Base-by-base conservation (phyloP, 179 eudicot genomes). In the Silene coronaria region DNA sequence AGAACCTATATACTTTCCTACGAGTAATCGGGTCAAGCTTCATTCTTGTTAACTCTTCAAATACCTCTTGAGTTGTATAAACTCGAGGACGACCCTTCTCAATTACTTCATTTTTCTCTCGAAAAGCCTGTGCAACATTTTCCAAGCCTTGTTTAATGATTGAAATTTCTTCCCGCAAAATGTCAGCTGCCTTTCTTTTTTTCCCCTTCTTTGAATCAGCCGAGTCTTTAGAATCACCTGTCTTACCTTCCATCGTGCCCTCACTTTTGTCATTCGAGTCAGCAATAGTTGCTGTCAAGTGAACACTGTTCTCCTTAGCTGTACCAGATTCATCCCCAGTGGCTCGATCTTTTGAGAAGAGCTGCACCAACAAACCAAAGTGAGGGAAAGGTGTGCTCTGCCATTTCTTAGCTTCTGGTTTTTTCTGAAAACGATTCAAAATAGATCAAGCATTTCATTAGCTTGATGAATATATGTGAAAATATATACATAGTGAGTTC, bases 51-150 rank as follows among this genome's bases (percentile, higher is more conserved):
- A 74, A 1, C 60, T 74, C 76, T 36, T 45, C 69, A 42, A 61
- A 74, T 5, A 73, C 11, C 28, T 73, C 76, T 36, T 22, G 14
- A 6, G 57, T 3, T 4, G 23, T 34, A 12, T 59, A 73, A 17
- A 74, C 38, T 42, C 46, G 69, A 2, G 57, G 45, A 1, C 69
- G 26, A 19, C 76, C 69, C 14, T 19, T 36, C 36, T 73, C 76
- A 6, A 73, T 9, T 14, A 73, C 14, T 14, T 23, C 1, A 19
- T 74, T 62, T 6, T 70, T 70, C 26, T 62, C 69, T 16, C 59
- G 60, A 14, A 74, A 42, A 61, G 76, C 59, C 24, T 38, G 24
- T 36, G 59, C 70, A 26, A 73, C 68, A 38, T 73, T 73, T 8
- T 73, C 76, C 3, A 61, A 61, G 0, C 57, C 76, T 7, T 61